Evolutionary conservation across 441 rosid genomes (phyloP).

Genomic region (Populus trichocarpa): DNA sequence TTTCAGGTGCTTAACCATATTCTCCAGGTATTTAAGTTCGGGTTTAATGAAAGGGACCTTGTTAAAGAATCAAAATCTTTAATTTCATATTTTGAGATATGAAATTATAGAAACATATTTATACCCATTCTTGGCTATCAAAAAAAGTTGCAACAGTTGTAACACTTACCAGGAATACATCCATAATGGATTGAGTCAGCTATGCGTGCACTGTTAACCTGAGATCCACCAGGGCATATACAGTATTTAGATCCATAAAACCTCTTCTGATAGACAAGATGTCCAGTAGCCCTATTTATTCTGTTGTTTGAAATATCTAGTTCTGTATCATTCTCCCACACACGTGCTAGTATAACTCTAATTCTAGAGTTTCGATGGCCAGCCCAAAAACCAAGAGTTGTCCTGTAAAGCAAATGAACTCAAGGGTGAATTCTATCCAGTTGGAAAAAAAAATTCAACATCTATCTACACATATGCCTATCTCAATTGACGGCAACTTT

Average conservation of each 20-base stretch:
- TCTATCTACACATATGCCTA: background rate
- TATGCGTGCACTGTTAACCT: conserved; percentile 95
- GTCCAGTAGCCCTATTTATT: conserved; percentile 81
- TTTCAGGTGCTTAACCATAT: background rate
- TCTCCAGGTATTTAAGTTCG: background rate
- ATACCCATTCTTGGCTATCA: background rate
- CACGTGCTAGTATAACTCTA: conserved; percentile 87
- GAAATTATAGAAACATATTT: background rate
- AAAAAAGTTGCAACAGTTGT: background rate
- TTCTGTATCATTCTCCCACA: conserved; percentile 97
- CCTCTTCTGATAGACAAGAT: conserved; percentile 83
- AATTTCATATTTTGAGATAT: background rate
- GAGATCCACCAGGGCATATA: conserved; percentile 98
- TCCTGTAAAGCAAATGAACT: conserved; percentile 50
- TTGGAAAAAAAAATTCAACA: background rate
- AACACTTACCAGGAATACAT: conserved; percentile 78
- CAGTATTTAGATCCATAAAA: conserved; percentile 86
- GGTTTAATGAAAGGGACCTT: background rate
- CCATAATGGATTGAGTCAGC: conserved; percentile 95
- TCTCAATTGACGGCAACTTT: background rate
- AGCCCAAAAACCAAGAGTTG: conserved; percentile 91
- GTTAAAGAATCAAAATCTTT: background rate
- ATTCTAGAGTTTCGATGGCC: conserved; percentile 96
- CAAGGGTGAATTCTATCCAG: background rate
- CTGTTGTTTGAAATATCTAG: conserved; percentile 87